Conservation (phyloP, 2,329 filamentous ascomycete species). For the Arthrobotrys sinensis region DNA sequence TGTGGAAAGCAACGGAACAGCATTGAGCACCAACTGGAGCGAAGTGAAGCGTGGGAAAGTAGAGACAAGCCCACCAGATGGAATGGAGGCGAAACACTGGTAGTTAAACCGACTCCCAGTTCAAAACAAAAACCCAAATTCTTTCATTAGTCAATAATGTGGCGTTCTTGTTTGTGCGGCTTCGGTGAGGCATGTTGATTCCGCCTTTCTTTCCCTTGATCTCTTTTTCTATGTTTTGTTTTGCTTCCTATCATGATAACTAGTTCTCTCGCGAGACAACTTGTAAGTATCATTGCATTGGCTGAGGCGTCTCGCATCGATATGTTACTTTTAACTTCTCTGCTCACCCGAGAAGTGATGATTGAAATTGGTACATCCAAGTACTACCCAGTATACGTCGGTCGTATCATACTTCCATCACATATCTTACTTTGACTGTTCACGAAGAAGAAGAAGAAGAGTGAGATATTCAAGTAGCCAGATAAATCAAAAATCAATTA, state of each 20-base stretch:
- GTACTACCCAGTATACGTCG: no score
- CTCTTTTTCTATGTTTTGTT: not conserved
- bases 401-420: no score
- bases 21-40: constrained; percentile 90
- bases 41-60: constrained; percentile 82
- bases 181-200: not conserved
- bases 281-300: constrained; percentile 4
- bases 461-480: no score
- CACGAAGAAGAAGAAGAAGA: no score
- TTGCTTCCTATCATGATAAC: not conserved
- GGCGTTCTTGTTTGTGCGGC: constrained; percentile 21
- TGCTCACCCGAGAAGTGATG: no score
- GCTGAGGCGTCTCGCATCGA: constrained; percentile 1
- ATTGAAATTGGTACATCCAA: no score
- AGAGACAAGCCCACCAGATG: constrained; percentile 81
- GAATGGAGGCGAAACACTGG: constrained; percentile 84
- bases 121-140: no score
- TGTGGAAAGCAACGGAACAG: constrained; percentile 91
- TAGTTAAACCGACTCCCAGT: no score
- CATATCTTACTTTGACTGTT: no score
- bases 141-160: not conserved
- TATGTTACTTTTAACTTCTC: not conserved
- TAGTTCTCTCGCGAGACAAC: not conserved
- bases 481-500: no score
- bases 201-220: not conserved